Evolutionary conservation across 140 eudicot species (phyloP).

Genomic region (Flaveria floridana): DNA sequence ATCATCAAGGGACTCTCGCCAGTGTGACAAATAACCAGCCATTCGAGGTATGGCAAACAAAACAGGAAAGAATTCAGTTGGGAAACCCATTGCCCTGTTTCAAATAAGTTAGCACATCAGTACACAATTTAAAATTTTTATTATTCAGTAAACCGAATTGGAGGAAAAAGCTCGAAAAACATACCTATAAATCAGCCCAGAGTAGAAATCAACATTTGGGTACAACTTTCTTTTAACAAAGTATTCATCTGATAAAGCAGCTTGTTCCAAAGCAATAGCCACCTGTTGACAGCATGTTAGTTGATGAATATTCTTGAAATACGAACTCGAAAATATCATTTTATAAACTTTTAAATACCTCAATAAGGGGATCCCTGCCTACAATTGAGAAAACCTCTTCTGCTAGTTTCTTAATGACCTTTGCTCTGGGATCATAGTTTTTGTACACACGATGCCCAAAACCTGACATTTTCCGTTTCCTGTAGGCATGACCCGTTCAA

Average conservation of each 20-base stretch:
- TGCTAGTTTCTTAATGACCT: slow-evolving; percentile 85
- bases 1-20: slow-evolving; percentile 95
- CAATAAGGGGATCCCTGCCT: slow-evolving; percentile 98
- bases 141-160: neutral
- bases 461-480: slow-evolving; percentile 98
- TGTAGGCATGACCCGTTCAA: slow-evolving; percentile 16
- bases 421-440: slow-evolving; percentile 96
- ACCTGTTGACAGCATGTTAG: slow-evolving; percentile 48
- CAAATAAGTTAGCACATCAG: neutral
- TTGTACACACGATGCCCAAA: slow-evolving; percentile 98
- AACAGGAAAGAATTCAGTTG: slow-evolving; percentile 90
- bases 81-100: slow-evolving; percentile 97
- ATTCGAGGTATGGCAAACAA: slow-evolving; percentile 95
- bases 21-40: slow-evolving; percentile 98
- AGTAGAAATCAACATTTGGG: slow-evolving; percentile 98
- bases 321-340: neutral
- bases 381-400: slow-evolving; percentile 97
- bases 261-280: slow-evolving; percentile 97
- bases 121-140: neutral
- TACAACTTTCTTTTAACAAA: slow-evolving; percentile 89
- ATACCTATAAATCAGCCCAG: slow-evolving; percentile 92
- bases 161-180: neutral
- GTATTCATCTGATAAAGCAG: slow-evolving; percentile 91
- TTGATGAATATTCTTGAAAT: neutral
- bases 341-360: slow-evolving; percentile 45